These are phyloP conservation scores for Amanita thiersii DNA, from an alignment of 768 basidiomycete genomes.

Conservation along the genomic window DNA sequence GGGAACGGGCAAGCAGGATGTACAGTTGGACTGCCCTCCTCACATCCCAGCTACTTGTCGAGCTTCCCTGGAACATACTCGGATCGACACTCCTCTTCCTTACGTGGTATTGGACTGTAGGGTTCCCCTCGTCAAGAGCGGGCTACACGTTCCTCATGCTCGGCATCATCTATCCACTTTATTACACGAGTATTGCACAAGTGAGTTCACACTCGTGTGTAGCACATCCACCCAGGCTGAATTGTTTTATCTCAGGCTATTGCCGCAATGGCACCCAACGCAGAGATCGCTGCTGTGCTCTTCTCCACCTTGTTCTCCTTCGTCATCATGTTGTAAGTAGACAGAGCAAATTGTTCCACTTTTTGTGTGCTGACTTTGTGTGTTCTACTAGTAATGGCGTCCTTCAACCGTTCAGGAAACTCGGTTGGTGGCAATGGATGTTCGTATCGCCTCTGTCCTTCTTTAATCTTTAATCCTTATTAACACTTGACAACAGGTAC, in stretches of 20 bases:
- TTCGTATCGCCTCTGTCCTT: conserved; percentile 17
- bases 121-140: conserved; percentile 42
- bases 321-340: conserved; percentile 44
- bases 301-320: conserved; percentile 50
- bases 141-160: conserved; percentile 55
- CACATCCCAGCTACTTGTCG: conserved; percentile 46
- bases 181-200: conserved; percentile 53
- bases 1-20: conserved; percentile 59
- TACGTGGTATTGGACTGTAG: conserved; percentile 68
- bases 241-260: conserved; percentile 29
- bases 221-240: too few species aligned
- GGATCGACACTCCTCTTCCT: conserved; percentile 52
- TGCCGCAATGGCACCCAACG: conserved; percentile 48
- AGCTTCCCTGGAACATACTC: conserved; percentile 55
- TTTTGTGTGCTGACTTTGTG: conserved; percentile 1
- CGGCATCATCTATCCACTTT: conserved; percentile 46
- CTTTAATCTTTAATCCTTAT: too few species aligned
- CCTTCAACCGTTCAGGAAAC: conserved; percentile 47
- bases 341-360: neutral
- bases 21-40: conserved; percentile 58
- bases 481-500: conserved; percentile 15
- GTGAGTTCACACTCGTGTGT: conserved; percentile 27
- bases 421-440: conserved; percentile 68
- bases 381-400: conserved; percentile 39
- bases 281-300: conserved; percentile 44